phyloP scores from a whole-genome alignment of 441 rosid species.

The Arabidopsis hybrid region DNA sequence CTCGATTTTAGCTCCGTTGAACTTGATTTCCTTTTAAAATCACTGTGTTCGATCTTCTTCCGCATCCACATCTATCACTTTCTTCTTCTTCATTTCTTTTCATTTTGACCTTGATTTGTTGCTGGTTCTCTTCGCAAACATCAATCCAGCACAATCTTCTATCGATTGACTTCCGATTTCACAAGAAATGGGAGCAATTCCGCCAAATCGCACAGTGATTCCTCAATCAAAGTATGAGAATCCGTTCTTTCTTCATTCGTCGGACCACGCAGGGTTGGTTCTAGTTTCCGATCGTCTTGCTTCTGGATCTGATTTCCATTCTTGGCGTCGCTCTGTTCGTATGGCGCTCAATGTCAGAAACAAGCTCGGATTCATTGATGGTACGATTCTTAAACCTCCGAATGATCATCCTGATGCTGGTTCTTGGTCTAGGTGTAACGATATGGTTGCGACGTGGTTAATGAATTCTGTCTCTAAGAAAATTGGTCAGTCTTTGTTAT shows the following conservation, averaged over 20 bases:
- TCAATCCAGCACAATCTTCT: too few relatives aligned
- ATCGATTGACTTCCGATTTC: too few relatives aligned
- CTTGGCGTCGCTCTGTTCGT: background rate
- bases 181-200: too few relatives aligned
- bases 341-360: background rate
- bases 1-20: too few relatives aligned
- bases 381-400: background rate
- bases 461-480: background rate
- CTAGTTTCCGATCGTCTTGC: background rate
- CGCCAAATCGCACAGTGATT: too few relatives aligned
- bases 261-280: background rate
- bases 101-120: too few relatives aligned
- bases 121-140: too few relatives aligned
- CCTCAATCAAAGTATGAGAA: background rate
- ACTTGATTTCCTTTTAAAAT: too few relatives aligned
- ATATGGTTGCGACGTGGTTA: background rate
- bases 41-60: too few relatives aligned
- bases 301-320: background rate
- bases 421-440: background rate
- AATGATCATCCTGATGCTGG: accelerated
- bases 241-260: background rate
- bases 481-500: background rate
- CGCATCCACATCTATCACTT: too few relatives aligned
- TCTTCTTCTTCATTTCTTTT: too few relatives aligned
- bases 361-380: background rate